Base-by-base conservation (phyloP, 768 basidiomycete genomes). In the Nevesoporus exiguus region DNA sequence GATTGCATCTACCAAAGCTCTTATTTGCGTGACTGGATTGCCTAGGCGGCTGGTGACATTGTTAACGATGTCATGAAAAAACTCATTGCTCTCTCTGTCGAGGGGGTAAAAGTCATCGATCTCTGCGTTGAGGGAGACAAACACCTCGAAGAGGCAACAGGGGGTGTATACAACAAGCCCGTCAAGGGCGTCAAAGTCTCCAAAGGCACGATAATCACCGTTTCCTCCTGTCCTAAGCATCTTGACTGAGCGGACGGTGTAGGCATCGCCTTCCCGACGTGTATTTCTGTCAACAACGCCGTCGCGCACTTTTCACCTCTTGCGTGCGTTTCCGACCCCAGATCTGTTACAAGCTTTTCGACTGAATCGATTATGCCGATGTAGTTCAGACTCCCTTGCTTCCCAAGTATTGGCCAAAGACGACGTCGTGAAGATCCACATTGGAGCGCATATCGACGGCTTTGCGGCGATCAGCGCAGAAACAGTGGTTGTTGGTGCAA, bases 251-350 rank as follows among this genome's bases (percentile, higher is more conserved):
- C 39, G 31, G n/a, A 15, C 13, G 39, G 3, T 30, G 8, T 44
- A 95, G 93, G 93, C 51, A 78, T 96, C 68, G 93, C 93, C 2
- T 98, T 98, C 80, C 97, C 97, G 17, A 98, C 97, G 17, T 84
- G 80, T 63, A 75, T 99, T 62, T 95, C 93, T 24, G 85, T 98
- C 61, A 98, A 98, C 84, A 95, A 97, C 74, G 80, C 85, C 63
- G 93, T 98, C 57, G 86, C 93, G 40, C 92, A 98, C 74, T 97
- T 93, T 78, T 95, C 95, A 11, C 97, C 97, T n/a, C 83, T 98
- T 51, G 85, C 85, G 79, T 93, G 77, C 65, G 93, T 82, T 31
- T 27, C 19, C 27, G n/a, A 19, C 39, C 44, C 52, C 29, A 4
- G 8, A 10, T 31, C 15, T 13, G 15, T 25, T 30, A n/a, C 10